Base-by-base conservation (phyloP, 768 basidiomycete species). In the Termitomyces sp. region DNA sequence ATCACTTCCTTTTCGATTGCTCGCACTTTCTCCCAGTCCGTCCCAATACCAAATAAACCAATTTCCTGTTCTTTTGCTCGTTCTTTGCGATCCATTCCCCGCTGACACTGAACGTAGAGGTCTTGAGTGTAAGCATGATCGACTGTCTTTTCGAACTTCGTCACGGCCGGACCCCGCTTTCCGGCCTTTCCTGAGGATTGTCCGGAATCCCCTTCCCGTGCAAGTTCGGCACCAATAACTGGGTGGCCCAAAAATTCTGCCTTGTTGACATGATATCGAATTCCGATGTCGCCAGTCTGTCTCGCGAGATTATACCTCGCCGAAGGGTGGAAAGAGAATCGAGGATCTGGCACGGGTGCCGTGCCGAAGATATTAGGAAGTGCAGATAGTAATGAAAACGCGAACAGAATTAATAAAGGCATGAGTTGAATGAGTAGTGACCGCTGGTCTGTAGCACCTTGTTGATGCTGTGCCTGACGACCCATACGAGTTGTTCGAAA, bases 31-130 rank as follows among this genome's bases (percentile, higher is more conserved):
- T 93, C 87, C 89, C 91, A 93, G 67, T 98, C 90, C 11, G 93
- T 90, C 31, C 94, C 91, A 53, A 97, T 75, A 5, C 95, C 96
- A 68, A 98, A 94, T 59, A 97, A 70, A 5, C 96, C 96, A 40
- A 90, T 71, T 64, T 93, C 87, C 9, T 81, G 78, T 52, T 94
- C 87, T 66, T 87, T 86, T 58, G 77, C 72, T 58, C 85, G 84
- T 64, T 89, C 79, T 67, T 85, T 87, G 56, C 75, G 68, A 62
- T 92, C 86, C 49, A 83, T 57, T 43, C 84, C 87, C 6, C 78
- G 75, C 62, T 87, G 84, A 69, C 96, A 98, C 63, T 84, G 77
- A 33, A 75, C 67, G 62, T 86, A 89, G 55, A 94, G 72, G 53
- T 82, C 79, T 59, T 84, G 81, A 1, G 86, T 86, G 68, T 88